These are phyloP conservation scores for Ceratocystis eucalypticola DNA, from an alignment of 2,329 filamentous ascomycete species.

Conservation along the genomic window DNA sequence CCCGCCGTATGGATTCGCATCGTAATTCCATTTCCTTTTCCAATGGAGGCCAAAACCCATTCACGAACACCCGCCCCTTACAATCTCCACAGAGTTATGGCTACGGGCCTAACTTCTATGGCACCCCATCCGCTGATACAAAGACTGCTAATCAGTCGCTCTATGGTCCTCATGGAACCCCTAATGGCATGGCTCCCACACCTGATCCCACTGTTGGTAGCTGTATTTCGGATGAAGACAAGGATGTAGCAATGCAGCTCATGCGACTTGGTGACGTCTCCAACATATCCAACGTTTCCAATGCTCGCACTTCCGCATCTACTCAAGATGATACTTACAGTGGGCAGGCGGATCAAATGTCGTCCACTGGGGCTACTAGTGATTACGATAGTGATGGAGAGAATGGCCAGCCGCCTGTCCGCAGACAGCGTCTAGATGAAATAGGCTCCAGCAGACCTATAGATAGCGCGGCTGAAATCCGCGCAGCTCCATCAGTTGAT, in stretches of 20 bases:
- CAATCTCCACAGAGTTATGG: slow-evolving; percentile 72
- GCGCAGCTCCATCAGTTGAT: slow-evolving; percentile 7
- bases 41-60: slow-evolving; percentile 63
- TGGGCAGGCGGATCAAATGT: slow-evolving; percentile 70
- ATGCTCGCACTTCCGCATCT: slow-evolving; percentile 83
- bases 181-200: slow-evolving; percentile 57
- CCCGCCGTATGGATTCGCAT: slow-evolving; percentile 62
- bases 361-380: slow-evolving; percentile 73
- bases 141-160: slow-evolving; percentile 45
- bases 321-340: slow-evolving; percentile 90
- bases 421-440: slow-evolving; percentile 42
- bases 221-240: slow-evolving; percentile 87
- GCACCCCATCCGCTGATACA: slow-evolving; percentile 38
- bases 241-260: slow-evolving; percentile 88
- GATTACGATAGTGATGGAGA: slow-evolving; percentile 59
- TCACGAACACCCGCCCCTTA: slow-evolving; percentile 61
- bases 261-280: slow-evolving; percentile 72
- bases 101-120: slow-evolving; percentile 31
- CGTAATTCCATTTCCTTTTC: slow-evolving; percentile 63
- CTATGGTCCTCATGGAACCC: slow-evolving; percentile 21
- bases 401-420: slow-evolving; percentile 36
- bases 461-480: neutral
- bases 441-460: slow-evolving; percentile 33
- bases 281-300: slow-evolving; percentile 74
- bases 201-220: slow-evolving; percentile 95